Evolutionary conservation across 805 yeast species (phyloP), one percentile per base, ranked within the genome.

Genomic region (Kazachstania bromeliacearum): DNA sequence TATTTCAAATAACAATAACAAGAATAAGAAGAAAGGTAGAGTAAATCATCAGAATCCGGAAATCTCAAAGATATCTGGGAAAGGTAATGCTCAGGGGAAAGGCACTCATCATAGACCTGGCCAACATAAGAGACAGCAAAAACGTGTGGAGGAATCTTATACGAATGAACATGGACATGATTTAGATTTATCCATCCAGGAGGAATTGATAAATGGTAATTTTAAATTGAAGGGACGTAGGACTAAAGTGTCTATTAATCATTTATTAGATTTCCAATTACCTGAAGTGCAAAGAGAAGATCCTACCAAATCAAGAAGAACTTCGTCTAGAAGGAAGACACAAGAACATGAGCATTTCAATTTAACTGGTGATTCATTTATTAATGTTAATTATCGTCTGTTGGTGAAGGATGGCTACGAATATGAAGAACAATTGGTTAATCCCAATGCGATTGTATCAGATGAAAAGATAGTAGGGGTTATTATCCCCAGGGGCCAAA

Each of bases 341-440:
- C 43, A 51, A 23, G 46, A 55, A 7, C 47, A 53, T 4, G 63
- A 58, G 14, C 57, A 58, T 35, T 55, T 76, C 5, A 74, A 70
- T 40, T 56, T 82, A 13, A 67, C 68, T 4, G 89, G 89, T 0
- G 72, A 77, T 60, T 64, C 73, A 3, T 82, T 75, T 46, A 79
- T 85, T 40, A 92, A 89, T 53, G 89, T 87, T 15, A 80, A 82
- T 54, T 88, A 80, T 54, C 74, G 85, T 46, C 81, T 92, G 49
- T 71, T 89, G 14, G 82, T 89, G n/a, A 82, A 84, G 47, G 66
- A 72, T 34, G 54, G 75, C 28, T 65, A 69, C 27, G 70, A 71
- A 31, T 80, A 75, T 50, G 53, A 62, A 18, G 62, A 72, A 7
- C 89, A 83, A 51, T 62, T 68, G 29, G 43, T 71, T 15, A 89